Evolutionary conservation across 1,284 basidiomycete genomes (phyloP).

Genomic region (Boletellus deceptivus): DNA sequence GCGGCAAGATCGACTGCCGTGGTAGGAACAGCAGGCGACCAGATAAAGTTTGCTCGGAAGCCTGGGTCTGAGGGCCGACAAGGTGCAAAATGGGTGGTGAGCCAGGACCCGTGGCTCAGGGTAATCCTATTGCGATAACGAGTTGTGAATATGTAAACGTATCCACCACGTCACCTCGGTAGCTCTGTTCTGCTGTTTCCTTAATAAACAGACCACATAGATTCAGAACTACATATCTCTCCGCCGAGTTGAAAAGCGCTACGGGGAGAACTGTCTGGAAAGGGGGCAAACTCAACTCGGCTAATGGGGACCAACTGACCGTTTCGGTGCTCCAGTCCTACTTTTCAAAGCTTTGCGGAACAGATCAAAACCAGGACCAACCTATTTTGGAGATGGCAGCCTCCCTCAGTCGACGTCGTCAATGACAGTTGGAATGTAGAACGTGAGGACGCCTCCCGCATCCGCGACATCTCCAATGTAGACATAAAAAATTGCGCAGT

Average conservation of each 20-base stretch:
- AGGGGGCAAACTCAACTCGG: not conserved
- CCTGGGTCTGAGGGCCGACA: slow-evolving; percentile 41
- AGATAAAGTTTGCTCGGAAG: slow-evolving; percentile 65
- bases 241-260: too few relatives aligned
- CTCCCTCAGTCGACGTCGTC: slow-evolving; percentile 35
- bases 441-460: slow-evolving; percentile 83
- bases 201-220: not conserved
- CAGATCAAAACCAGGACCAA: not conserved
- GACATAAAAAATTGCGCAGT: slow-evolving; percentile 87
- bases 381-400: not conserved
- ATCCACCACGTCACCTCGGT: slow-evolving; percentile 5
- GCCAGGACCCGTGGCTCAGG: not conserved
- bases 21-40: slow-evolving; percentile 71
- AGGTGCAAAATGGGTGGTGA: not conserved
- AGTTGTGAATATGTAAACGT: slow-evolving; percentile 14
- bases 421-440: slow-evolving; percentile 75
- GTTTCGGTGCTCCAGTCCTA: not conserved
- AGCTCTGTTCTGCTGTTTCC: not conserved
- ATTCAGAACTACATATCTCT: too few relatives aligned
- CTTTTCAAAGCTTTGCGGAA: not conserved
- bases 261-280: not conserved
- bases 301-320: not conserved
- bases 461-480: slow-evolving; percentile 84
- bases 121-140: not conserved
- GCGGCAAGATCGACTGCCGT: slow-evolving; percentile 67